A percentile compares a stretch with the other conserved stretches of the same genome.
phyloP scores from a whole-genome alignment of 257 asterid genomes.

The Salvia splendens region DNA sequence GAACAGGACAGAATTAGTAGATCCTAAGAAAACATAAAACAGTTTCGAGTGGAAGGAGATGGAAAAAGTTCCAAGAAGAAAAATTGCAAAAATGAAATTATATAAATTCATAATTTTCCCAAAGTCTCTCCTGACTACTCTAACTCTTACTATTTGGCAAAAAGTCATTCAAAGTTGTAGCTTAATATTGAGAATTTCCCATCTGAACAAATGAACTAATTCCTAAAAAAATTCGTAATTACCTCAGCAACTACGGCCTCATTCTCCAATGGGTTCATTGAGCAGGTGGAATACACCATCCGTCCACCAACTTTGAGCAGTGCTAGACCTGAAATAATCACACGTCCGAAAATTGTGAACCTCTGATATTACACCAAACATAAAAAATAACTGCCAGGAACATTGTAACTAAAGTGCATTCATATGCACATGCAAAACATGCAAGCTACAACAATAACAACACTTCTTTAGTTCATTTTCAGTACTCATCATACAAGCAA shows the following conservation, averaged over 20 bases:
- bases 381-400: not conserved
- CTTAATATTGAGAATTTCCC: conserved; percentile 17
- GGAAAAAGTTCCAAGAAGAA: conserved; percentile 10
- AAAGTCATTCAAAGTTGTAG: conserved; percentile 10
- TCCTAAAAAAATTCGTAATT: conserved; percentile 31
- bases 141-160: conserved; percentile 14
- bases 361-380: conserved; percentile 14
- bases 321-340: conserved; percentile 64
- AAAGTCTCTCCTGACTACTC: not conserved
- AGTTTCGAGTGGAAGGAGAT: not conserved
- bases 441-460: not conserved
- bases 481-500: not conserved
- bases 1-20: conserved; percentile 30
- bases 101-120: not conserved
- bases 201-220: conserved; percentile 22
- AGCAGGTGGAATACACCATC: conserved; percentile 97
- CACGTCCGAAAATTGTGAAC: not conserved
- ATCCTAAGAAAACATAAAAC: conserved; percentile 22
- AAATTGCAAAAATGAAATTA: conserved; percentile 11
- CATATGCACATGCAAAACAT: not conserved
- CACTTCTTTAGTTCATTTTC: not conserved
- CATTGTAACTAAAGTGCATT: not conserved
- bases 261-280: conserved; percentile 96
- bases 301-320: conserved; percentile 97
- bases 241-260: conserved; percentile 99